A percentile compares a stretch with the other conserved stretches of the same genome.
Evolutionary conservation across 176 grass and related monocot species (phyloP).

Genomic region (Aegilops longissima): DNA sequence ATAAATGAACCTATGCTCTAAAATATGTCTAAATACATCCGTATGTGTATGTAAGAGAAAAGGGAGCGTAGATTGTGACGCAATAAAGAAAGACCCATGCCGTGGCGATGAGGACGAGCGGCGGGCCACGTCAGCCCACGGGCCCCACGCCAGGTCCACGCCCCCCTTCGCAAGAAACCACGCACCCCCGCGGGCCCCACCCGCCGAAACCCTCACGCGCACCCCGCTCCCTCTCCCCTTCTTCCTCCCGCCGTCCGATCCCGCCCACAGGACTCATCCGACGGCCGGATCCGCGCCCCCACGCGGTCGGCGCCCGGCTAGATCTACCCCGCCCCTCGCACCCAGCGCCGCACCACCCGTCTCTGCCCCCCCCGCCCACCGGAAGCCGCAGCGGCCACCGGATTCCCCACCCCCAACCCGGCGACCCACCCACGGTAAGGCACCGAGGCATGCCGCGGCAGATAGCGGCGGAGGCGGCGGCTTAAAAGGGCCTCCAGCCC

Average conservation of each 20-base stretch:
- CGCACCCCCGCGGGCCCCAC: background rate
- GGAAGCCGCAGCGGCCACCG: slow-evolving; percentile 25
- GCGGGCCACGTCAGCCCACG: background rate
- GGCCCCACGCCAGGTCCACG: background rate
- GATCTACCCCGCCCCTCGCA: background rate
- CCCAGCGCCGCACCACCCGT: background rate
- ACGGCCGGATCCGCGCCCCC: background rate
- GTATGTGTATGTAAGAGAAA: too few species aligned
- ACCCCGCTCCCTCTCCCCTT: background rate
- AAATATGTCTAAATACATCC: too few species aligned
- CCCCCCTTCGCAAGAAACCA: slow-evolving; percentile 33
- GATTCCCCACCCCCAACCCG: background rate
- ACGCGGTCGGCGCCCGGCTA: background rate
- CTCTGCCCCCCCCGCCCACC: background rate
- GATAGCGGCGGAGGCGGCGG: background rate
- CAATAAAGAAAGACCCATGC: background rate
- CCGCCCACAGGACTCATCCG: background rate
- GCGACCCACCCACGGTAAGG: slow-evolving; percentile 10
- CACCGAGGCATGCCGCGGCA: background rate
- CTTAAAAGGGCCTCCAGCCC: background rate
- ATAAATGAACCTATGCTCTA: too few species aligned
- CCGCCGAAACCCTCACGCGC: background rate
- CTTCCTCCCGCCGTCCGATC: background rate
- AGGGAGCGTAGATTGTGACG: too few species aligned
- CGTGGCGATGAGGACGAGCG: background rate